These are phyloP conservation scores for Allium fistulosum DNA, from an alignment of 106 monocot species.

Conservation along the genomic window DNA sequence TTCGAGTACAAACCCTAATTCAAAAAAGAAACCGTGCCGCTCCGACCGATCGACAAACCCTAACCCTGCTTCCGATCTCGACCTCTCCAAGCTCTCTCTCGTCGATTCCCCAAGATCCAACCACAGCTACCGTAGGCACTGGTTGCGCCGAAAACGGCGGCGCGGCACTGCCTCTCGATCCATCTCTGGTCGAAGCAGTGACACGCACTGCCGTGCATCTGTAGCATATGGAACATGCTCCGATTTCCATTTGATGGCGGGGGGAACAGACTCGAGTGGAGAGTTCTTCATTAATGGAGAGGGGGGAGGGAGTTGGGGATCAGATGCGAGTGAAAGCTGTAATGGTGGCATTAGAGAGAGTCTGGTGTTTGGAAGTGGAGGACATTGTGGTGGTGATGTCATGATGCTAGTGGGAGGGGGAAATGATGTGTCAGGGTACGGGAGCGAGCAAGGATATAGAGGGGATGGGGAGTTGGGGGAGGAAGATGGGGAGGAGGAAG, in stretches of 20 bases:
- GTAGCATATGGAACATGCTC: conserved; percentile 73
- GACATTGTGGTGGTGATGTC: conserved; percentile 9
- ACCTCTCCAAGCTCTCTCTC: conserved; percentile 50
- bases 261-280: conserved; percentile 86
- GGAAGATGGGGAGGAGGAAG: conserved; percentile 69
- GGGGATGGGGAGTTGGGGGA: conserved; percentile 87
- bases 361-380: conserved; percentile 14
- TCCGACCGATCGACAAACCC: conserved; percentile 71
- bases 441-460: conserved; percentile 86
- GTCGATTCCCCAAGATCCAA: conserved; percentile 25
- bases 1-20: conserved; percentile 12
- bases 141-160: conserved; percentile 56
- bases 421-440: conserved; percentile 52
- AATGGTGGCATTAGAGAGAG: conserved; percentile 31
- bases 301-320: conserved; percentile 64
- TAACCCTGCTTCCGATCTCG: conserved; percentile 19
- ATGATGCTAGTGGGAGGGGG: not conserved
- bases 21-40: conserved; percentile 66
- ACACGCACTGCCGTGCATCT: conserved; percentile 32
- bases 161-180: conserved; percentile 59
- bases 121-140: conserved; percentile 15
- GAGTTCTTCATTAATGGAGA: conserved; percentile 71
- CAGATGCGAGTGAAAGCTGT: conserved; percentile 61
- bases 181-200: conserved; percentile 87
- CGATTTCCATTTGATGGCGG: conserved; percentile 56